These are phyloP conservation scores for Backusella macrospora DNA, from an alignment of 192 early-diverging fungal genomes.

Conservation along the genomic window DNA sequence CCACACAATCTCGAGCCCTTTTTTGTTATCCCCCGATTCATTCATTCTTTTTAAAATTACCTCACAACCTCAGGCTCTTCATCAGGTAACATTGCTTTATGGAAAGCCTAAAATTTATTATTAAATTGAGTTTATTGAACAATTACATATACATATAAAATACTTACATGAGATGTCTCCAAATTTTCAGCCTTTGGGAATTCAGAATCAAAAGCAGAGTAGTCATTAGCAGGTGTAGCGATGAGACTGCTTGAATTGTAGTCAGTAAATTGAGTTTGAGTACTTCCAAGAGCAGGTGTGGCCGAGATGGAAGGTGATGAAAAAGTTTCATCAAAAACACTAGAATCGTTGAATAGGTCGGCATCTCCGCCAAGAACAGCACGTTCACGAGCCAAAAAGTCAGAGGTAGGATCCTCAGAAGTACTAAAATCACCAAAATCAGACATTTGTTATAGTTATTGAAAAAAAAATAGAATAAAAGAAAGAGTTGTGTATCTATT, in stretches of 20 bases:
- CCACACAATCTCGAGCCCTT: no score
- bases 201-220: conserved; percentile 39
- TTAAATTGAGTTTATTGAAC: background rate
- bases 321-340: conserved; percentile 2
- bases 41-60: background rate
- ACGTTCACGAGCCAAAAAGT: conserved; percentile 78
- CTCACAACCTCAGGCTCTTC: conserved; percentile 33
- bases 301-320: conserved; percentile 10
- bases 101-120: conserved; percentile 24
- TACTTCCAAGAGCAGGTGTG: background rate
- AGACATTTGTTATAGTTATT: conserved; percentile 34
- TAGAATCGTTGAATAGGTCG: conserved; percentile 51
- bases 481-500: no score
- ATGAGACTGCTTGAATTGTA: background rate
- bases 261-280: background rate
- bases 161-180: conserved; percentile 42
- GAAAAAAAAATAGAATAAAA: background rate
- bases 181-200: conserved; percentile 44
- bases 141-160: background rate
- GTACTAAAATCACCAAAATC: conserved; percentile 48
- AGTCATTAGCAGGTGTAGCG: conserved; percentile 9
- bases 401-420: conserved; percentile 65
- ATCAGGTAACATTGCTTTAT: conserved; percentile 41
- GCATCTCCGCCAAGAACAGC: conserved; percentile 73
- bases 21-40: background rate